Conservation (phyloP, 2,329 filamentous ascomycete species). For the Pseudogymnoascus sp. region DNA sequence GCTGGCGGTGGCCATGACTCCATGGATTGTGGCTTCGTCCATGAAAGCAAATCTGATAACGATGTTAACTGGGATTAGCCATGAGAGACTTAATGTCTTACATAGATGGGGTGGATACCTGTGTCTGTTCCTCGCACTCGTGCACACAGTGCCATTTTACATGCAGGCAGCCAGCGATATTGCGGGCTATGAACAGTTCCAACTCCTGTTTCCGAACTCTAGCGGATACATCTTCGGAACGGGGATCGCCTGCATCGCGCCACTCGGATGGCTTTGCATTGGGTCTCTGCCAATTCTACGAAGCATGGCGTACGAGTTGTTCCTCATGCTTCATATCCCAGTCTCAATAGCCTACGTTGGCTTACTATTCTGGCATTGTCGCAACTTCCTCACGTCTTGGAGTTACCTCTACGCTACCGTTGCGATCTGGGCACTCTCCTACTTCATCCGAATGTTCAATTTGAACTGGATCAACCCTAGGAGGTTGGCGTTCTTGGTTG, state of each 20-base stretch:
- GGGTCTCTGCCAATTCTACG: slow-evolving; percentile 76
- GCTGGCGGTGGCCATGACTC: slow-evolving; percentile 83
- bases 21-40: slow-evolving; percentile 83
- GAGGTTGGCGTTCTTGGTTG: slow-evolving; percentile 72
- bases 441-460: slow-evolving; percentile 67
- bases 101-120: slow-evolving; percentile 89
- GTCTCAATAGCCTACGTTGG: slow-evolving; percentile 72
- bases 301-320: slow-evolving; percentile 73
- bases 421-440: slow-evolving; percentile 69
- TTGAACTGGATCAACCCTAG: slow-evolving; percentile 84
- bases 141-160: slow-evolving; percentile 86
- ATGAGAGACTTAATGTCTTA: slow-evolving; percentile 84
- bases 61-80: slow-evolving; percentile 79
- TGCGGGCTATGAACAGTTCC: slow-evolving; percentile 61
- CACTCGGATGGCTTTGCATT: slow-evolving; percentile 72
- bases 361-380: slow-evolving; percentile 90
- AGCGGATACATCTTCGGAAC: slow-evolving; percentile 74
- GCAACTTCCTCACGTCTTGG: slow-evolving; percentile 88
- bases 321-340: slow-evolving; percentile 74
- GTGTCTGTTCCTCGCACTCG: slow-evolving; percentile 69
- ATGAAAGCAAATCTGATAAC: slow-evolving; percentile 87
- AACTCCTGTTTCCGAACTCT: slow-evolving; percentile 56
- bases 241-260: slow-evolving; percentile 72
- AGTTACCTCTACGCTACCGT: slow-evolving; percentile 76
- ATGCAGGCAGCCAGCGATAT: slow-evolving; percentile 80